Conservation (phyloP, 768 basidiomycete genomes). For the Russula lepida region DNA sequence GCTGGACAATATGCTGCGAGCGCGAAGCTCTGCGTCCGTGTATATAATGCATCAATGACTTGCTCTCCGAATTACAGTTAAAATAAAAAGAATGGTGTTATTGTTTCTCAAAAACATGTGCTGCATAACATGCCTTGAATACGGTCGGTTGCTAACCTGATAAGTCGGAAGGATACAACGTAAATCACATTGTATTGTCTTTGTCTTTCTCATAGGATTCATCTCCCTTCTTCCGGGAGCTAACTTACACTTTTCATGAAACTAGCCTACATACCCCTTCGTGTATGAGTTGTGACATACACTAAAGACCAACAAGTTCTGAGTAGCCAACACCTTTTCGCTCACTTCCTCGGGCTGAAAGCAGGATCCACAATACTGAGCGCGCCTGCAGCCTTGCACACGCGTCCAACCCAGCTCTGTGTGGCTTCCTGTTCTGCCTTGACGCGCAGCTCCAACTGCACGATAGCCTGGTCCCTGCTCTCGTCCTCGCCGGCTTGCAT, state of each 20-base stretch:
- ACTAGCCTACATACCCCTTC: no score
- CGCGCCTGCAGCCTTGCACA: constrained; percentile 4
- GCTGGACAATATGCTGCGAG: constrained; percentile 9
- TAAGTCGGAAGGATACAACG: not conserved
- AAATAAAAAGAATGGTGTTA: not conserved
- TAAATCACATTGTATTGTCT: no score
- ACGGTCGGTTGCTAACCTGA: no score
- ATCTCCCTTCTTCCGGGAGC: not conserved
- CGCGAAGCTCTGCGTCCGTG: not conserved
- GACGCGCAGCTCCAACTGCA: not conserved
- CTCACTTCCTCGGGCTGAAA: constrained; percentile 10
- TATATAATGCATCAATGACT: constrained; percentile 1
- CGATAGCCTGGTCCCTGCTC: not conserved
- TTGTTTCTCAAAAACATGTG: not conserved
- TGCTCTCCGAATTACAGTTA: no score
- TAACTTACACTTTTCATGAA: not conserved
- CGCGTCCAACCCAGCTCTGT: constrained; percentile 1
- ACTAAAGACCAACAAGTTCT: not conserved
- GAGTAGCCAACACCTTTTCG: not conserved
- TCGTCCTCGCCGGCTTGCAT: not conserved
- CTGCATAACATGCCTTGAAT: no score
- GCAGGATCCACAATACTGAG: constrained; percentile 13
- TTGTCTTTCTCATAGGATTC: not conserved
- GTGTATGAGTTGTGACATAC: not conserved
- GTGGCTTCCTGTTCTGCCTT: constrained; percentile 5